phyloP scores from a whole-genome alignment of 257 asterid species.

The Mitragyna speciosa region DNA sequence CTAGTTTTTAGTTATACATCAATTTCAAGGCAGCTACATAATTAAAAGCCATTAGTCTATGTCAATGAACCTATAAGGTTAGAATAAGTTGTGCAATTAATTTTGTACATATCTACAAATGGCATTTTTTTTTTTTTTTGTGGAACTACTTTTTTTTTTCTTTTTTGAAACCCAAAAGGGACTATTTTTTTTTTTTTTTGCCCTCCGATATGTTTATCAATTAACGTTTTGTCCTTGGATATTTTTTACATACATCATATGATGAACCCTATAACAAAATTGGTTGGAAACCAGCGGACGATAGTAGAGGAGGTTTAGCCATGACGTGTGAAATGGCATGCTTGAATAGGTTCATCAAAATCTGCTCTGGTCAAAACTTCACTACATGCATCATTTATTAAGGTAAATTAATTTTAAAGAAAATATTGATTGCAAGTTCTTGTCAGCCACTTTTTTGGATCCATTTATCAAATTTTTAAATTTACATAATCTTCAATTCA shows the following conservation, averaged over 20 bases:
- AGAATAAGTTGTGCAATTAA: neutral
- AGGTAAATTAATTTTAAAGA: neutral
- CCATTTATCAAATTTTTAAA: neutral
- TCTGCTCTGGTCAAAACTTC: neutral
- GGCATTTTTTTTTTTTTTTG: too few species aligned
- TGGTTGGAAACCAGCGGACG: neutral
- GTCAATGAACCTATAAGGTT: neutral
- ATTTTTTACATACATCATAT: neutral
- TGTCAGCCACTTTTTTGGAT: too few species aligned
- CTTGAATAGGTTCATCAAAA: neutral
- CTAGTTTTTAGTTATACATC: slow-evolving; percentile 22
- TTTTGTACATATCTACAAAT: too few species aligned
- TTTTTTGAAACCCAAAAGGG: neutral
- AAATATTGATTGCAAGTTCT: neutral
- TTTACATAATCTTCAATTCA: neutral
- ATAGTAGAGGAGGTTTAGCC: neutral
- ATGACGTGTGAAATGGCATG: neutral
- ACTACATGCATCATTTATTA: too few species aligned
- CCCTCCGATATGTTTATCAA: neutral
- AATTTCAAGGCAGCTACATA: slow-evolving; percentile 12
- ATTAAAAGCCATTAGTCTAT: neutral
- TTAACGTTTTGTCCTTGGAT: neutral
- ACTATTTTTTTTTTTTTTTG: neutral
- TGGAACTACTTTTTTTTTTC: neutral
- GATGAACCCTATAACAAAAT: neutral